Conservation (phyloP, 805 yeast genomes). For the Candida michaelii region DNA sequence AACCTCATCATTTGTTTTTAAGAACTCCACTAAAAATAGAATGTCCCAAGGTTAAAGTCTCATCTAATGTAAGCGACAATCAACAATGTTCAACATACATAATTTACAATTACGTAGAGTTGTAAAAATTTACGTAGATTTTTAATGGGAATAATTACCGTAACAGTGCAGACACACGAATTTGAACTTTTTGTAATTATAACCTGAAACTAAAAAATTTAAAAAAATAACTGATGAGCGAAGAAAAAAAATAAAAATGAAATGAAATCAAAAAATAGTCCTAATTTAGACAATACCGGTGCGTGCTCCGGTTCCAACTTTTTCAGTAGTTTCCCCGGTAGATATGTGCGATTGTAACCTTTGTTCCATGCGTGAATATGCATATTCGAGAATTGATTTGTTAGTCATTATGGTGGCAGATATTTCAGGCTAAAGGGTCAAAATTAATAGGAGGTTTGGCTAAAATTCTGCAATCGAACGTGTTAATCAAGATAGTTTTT, state of each 20-base stretch:
- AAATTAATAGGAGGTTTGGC: not conserved
- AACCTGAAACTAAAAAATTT: not conserved
- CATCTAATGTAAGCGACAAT: no score
- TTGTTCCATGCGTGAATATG: constrained; percentile 6
- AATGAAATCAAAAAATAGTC: not conserved
- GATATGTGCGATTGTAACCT: not conserved
- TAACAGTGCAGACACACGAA: no score
- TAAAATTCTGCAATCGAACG: constrained; percentile 4
- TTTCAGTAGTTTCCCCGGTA: not conserved
- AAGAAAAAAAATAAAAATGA: not conserved
- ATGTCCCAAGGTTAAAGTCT: no score
- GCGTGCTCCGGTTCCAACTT: not conserved
- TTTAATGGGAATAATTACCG: no score
- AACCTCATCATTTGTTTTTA: not conserved
- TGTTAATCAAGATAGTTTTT: not conserved
- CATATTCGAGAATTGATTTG: constrained; percentile 3
- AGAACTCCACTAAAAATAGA: not conserved
- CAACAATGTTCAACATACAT: no score
- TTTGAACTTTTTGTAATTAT: no score
- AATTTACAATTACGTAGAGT: no score
- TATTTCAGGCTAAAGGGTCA: not conserved
- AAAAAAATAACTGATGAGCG: not conserved
- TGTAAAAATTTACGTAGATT: not conserved
- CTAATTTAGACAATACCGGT: constrained; percentile 1
- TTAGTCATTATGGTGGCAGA: not conserved